Evolutionary conservation across 2,329 filamentous ascomycete genomes (phyloP).

Genomic region (Tolypocladium sp.): DNA sequence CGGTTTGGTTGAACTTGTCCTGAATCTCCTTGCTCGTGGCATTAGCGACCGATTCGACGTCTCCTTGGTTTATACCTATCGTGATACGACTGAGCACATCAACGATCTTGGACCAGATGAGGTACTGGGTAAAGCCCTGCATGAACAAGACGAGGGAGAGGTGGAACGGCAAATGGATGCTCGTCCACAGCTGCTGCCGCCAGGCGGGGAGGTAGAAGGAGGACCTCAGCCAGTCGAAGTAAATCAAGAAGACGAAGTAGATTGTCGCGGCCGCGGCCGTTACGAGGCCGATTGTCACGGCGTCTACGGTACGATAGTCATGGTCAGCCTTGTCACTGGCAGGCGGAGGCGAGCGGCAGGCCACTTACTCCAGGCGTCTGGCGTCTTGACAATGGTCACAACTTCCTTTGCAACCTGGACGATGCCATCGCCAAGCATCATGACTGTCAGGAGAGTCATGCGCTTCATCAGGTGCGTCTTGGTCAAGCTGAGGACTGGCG

Average conservation of each 20-base stretch:
- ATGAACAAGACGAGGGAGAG: conserved; percentile 54
- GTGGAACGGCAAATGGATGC: conserved; percentile 55
- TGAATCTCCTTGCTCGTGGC: conserved; percentile 11
- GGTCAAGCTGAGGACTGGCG: conserved; percentile 49
- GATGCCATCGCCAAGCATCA: conserved; percentile 58
- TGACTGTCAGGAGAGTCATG: conserved; percentile 54
- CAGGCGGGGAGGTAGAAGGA: conserved; percentile 43
- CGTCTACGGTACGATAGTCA: conserved; percentile 13
- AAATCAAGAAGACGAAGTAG: conserved; percentile 36
- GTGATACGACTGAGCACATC: conserved; percentile 16
- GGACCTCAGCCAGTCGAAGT: conserved; percentile 57
- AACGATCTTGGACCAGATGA: conserved; percentile 33
- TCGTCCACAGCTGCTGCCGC: conserved; percentile 49
- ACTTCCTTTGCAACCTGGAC: conserved; percentile 47
- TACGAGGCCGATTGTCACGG: conserved; percentile 29
- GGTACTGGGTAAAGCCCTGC: conserved; percentile 51
- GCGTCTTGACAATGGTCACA: conserved; percentile 35
- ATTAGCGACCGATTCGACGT: conserved; percentile 4
- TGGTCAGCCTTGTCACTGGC: conserved; percentile 4
- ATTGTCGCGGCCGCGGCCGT: conserved; percentile 28
- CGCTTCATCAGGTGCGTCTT: conserved; percentile 55
- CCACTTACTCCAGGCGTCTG: conserved; percentile 28
- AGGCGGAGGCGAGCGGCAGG: accelerated
- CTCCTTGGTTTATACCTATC: conserved; percentile 5
- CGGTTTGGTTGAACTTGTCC: conserved; percentile 7